Base-by-base conservation (phyloP, 1,139 yeast species). In the Geotrichum fermentans region DNA sequence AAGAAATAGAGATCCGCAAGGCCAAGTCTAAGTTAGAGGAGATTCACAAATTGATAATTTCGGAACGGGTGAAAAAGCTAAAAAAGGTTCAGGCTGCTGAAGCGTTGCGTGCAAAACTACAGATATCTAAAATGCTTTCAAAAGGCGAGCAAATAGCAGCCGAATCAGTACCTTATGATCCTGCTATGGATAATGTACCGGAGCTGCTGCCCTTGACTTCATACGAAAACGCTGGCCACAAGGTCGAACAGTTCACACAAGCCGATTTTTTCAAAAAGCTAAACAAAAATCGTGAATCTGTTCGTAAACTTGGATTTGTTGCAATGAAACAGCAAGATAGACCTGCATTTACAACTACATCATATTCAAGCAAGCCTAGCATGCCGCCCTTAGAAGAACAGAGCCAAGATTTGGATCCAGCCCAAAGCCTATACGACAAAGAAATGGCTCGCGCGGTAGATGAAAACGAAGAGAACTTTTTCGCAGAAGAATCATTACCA, bases 1-100 rank as follows among this genome's bases (percentile, higher is more conserved):
- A 56, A 35, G 62, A 62, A 42, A 52, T 66, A 20, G 33, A 49
- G 20, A 40, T 55, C 10, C 51, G 61, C 22, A 64, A 58, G 32
- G 60, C 67, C 4, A 53, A 49, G 45, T 45, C 56, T 5, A 53
- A 50, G 33, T 37, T 65, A 30, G 47, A 48, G 13, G 51, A 52
- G 24, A 46, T 56, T 30, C 56, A 56, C 42, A 43, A 46, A 6
- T 35, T 49, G 17, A 57, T 55, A 2, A 40, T 55, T 6, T 52
- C 54, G 8, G 55, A 51, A 2, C 53, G 63, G 13, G 52, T 50
- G 11, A 48, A 50, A 7, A 47, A 50, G 28, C 38, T 60, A 10
- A 40, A 43, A 28, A 38, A 47, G 16, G 43, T 32, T 7, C 56
- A 58, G 37, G 24, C 22, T 6, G 41, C 48, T 10, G 56, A 47